A percentile compares a stretch with the other conserved stretches of the same genome.
phyloP scores from a whole-genome alignment of 1,284 basidiomycete genomes.

The Austropuccinia psidii region DNA sequence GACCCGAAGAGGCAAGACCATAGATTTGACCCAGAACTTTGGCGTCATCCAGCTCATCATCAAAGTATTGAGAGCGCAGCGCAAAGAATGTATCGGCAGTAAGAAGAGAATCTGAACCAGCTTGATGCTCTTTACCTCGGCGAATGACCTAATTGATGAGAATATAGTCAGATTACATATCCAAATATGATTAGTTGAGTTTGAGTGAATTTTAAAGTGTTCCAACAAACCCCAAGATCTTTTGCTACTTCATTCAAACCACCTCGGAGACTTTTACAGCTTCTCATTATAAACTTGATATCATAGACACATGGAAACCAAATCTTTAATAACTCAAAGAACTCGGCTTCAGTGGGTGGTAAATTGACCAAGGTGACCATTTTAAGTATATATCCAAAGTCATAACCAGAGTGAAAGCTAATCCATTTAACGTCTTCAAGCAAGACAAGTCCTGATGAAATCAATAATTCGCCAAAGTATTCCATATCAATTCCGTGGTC shows the following conservation, averaged over 20 bases:
- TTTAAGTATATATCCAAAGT: constrained; percentile 98
- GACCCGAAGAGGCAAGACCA: constrained; percentile 17
- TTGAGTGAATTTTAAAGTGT: neutral
- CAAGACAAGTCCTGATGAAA: constrained; percentile 88
- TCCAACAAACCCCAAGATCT: constrained; percentile 54
- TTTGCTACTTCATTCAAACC: constrained; percentile 95
- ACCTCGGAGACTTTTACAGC: constrained; percentile 80
- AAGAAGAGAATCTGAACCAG: constrained; percentile 29
- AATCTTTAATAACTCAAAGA: constrained; percentile 76
- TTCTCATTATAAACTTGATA: constrained; percentile 91
- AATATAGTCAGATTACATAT: neutral
- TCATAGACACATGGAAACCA: constrained; percentile 99
- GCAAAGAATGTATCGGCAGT: constrained; percentile 28
- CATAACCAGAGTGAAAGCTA: constrained; percentile 97
- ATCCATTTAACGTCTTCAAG: constrained; percentile 90
- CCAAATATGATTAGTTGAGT: neutral
- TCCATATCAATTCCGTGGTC: constrained; percentile 86
- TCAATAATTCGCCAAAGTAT: constrained; percentile 93
- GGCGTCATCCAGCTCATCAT: constrained; percentile 24
- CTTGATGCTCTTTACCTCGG: constrained; percentile 28
- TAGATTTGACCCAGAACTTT: constrained; percentile 33
- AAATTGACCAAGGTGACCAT: constrained; percentile 80
- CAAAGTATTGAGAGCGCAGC: constrained; percentile 22
- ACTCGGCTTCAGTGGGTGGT: constrained; percentile 78
- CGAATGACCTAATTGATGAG: constrained; percentile 5